Base-by-base conservation (phyloP, 805 yeast species). In the Monosporozyma unispora region DNA sequence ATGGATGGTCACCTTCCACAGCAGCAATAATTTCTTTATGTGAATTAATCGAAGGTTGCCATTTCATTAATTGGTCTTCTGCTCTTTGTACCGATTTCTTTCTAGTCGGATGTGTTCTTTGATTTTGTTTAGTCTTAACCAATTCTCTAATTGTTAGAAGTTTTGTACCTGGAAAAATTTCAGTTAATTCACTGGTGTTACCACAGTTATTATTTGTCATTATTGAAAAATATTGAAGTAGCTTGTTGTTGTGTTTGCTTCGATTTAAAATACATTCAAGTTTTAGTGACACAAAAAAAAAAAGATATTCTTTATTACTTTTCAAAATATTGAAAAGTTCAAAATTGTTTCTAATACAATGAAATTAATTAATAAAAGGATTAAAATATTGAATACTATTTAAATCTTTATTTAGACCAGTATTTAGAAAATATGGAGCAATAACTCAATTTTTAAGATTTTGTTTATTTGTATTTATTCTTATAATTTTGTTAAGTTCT, bases 1-100 rank as follows among this genome's bases (percentile, higher is more conserved):
- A 62, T 6, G 68, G 67, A 48, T 60, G 67, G 2, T 45, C 50
- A 8, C 64, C 67, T 11, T 59, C 59, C 10, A 62, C 48, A 4
- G 57, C 62, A 48, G 55, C 52, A 0, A 59, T 43, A 1, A 66
- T 54, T 12, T 64, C 63, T 11, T 47, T 51, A 46, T 58, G 56
- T 19, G 59, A 58, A 3, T 61, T 57, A 0, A 50, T 49, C 1
- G 64, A 53, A 5, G 66, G 64, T 22, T 55, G 58, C 64, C 67
- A 62, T 42, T 56, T 61, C 14, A 63, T 50, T 28, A 64, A 41
- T 12, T 52, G 50, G 14, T 60, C 65, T 45, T 62, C 69, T 63
- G 61, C 58, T 16, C 57, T 55, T 22, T 53, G 52, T 14, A 54
- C 47, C 27, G 61, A 56, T 19, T 49, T 53, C 47, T 57, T 55